Evolutionary conservation across 495 filamentous ascomycete genomes (phyloP).

Genomic region (Tuber brumale): DNA sequence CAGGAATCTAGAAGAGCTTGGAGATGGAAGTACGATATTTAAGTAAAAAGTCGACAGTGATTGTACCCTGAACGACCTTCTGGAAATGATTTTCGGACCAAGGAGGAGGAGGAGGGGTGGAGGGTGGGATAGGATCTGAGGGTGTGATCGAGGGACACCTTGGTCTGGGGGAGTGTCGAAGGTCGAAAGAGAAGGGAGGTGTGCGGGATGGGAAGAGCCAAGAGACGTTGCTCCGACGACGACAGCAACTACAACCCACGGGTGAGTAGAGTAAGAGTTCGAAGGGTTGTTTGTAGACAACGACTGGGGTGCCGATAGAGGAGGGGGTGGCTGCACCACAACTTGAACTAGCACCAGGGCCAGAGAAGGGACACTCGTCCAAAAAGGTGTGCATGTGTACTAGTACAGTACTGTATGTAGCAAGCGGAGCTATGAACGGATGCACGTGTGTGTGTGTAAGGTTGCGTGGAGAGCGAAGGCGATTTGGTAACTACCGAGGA

Average conservation of each 20-base stretch:
- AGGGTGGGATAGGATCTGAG: neutral
- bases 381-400: neutral
- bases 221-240: neutral
- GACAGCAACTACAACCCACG: neutral
- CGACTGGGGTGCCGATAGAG: neutral
- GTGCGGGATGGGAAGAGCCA: neutral
- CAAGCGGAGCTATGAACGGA: neutral
- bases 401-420: constrained; percentile 3
- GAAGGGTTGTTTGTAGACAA: neutral
- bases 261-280: neutral
- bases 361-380: neutral
- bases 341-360: neutral
- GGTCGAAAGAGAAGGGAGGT: neutral
- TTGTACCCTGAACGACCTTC: neutral
- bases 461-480: neutral
- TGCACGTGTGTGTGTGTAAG: neutral
- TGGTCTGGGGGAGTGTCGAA: neutral
- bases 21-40: constrained; percentile 4
- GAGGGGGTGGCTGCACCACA: neutral
- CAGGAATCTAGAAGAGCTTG: neutral
- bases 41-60: constrained; percentile 1
- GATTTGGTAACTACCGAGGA: neutral
- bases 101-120: neutral
- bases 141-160: neutral
- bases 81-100: neutral